These are phyloP conservation scores for Fimicolochytrium jonesii DNA, from an alignment of 192 early-diverging fungal genomes.

Conservation along the genomic window DNA sequence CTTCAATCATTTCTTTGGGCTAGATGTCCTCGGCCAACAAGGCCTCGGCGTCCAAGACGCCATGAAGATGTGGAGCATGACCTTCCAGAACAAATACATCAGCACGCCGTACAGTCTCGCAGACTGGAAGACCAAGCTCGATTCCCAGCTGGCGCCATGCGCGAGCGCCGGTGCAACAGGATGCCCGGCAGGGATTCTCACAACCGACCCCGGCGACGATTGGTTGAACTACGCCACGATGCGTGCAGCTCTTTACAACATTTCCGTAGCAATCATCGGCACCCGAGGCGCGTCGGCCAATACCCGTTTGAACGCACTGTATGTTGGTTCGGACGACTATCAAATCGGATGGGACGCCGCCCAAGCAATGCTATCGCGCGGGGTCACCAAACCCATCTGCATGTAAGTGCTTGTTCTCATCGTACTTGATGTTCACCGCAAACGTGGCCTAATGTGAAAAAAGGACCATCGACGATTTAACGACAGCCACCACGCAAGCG, in stretches of 20 bases:
- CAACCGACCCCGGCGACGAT: not conserved
- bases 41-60: not conserved
- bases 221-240: not conserved
- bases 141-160: not conserved
- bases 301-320: not conserved
- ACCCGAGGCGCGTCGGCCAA: not conserved
- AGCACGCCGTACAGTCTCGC: not conserved
- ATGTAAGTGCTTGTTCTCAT: no score
- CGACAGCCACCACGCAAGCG: not conserved
- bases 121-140: not conserved
- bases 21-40: not conserved
- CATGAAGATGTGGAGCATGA: not conserved
- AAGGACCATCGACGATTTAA: not conserved
- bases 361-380: not conserved
- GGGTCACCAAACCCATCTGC: not conserved
- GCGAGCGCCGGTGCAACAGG: no score
- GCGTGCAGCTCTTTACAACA: not conserved
- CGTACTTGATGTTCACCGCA: no score
- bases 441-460: no score
- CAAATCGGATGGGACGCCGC: not conserved
- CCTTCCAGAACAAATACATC: not conserved
- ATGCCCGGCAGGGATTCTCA: not conserved
- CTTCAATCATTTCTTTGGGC: not conserved
- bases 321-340: not conserved
- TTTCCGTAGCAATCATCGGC: not conserved